Conservation (phyloP, 257 asterid genomes). For the Handroanthus guayacan region DNA sequence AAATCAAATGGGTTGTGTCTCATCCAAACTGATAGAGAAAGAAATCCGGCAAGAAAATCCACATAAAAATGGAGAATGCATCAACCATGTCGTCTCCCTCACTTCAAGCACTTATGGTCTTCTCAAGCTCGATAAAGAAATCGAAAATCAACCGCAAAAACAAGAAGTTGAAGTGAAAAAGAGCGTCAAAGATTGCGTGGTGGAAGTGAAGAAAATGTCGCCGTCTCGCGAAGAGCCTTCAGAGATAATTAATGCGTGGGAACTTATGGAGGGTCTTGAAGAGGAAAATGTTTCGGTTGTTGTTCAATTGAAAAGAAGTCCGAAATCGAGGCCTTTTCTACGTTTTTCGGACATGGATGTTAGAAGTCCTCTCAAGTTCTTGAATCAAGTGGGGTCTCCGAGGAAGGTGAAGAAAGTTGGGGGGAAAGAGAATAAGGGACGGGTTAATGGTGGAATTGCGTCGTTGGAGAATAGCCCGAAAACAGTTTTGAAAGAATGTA, state of each 20-base stretch:
- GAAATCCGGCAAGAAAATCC: constrained; percentile 51
- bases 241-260: constrained; percentile 92
- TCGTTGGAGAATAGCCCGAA: constrained; percentile 65
- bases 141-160: constrained; percentile 1
- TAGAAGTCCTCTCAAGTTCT: constrained; percentile 74
- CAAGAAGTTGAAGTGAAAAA: constrained; percentile 23
- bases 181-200: constrained; percentile 33
- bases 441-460: constrained; percentile 25
- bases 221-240: constrained; percentile 58
- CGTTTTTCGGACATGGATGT: constrained; percentile 55
- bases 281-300: constrained; percentile 51
- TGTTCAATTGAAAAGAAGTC: constrained; percentile 57
- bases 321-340: constrained; percentile 55
- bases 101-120: constrained; percentile 89
- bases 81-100: constrained; percentile 80
- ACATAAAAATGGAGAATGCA: constrained; percentile 37
- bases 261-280: constrained; percentile 93
- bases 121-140: constrained; percentile 67
- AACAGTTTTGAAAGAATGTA: constrained; percentile 43
- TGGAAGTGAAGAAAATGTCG: constrained; percentile 49
- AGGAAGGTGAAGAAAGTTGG: constrained; percentile 58
- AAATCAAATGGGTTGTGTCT: constrained; percentile 82
- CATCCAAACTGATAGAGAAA: constrained; percentile 60
- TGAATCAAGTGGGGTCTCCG: constrained; percentile 78
- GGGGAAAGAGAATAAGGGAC: constrained; percentile 75